phyloP scores from a whole-genome alignment of 2,329 filamentous ascomycete species.

The Aureobasidium sp. region DNA sequence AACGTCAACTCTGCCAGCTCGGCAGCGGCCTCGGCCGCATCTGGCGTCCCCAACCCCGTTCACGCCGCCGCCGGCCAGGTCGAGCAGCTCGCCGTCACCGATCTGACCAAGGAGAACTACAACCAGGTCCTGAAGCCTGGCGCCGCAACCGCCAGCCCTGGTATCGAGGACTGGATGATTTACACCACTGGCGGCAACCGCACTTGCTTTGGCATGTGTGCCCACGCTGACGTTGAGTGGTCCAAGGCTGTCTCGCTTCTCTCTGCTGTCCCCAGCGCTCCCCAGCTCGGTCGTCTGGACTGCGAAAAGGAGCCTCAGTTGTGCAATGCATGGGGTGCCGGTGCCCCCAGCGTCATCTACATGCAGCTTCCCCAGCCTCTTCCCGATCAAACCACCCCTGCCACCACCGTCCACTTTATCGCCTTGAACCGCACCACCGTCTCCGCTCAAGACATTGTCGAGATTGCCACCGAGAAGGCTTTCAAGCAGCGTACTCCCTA shows the following conservation, averaged over 20 bases:
- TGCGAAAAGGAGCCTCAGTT: conserved; percentile 68
- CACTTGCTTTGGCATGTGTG: conserved; percentile 68
- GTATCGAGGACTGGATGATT: conserved; percentile 68
- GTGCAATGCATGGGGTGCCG: conserved; percentile 64
- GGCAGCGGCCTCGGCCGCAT: conserved; percentile 32
- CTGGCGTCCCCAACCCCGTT: conserved; percentile 35
- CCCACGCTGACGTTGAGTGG: conserved; percentile 52
- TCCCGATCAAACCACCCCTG: conserved; percentile 56
- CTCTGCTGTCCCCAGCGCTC: conserved; percentile 50
- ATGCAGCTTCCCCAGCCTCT: conserved; percentile 51
- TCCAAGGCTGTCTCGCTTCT: conserved; percentile 46
- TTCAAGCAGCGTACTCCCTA: conserved; percentile 45
- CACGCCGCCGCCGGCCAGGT: conserved; percentile 44
- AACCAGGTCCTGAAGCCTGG: conserved; percentile 58
- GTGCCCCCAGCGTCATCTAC: conserved; percentile 57
- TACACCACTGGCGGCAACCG: conserved; percentile 68
- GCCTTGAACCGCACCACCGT: conserved; percentile 62
- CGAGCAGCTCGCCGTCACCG: conserved; percentile 41
- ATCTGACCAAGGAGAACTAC: conserved; percentile 63
- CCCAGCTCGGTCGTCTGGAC: conserved; percentile 61
- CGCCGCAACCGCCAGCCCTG: conserved; percentile 46
- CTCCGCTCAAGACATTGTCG: conserved; percentile 54
- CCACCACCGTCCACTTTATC: conserved; percentile 56
- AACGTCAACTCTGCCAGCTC: conserved; percentile 37
- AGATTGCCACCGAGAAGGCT: conserved; percentile 52